Evolutionary conservation across 2,329 filamentous ascomycete species (phyloP).

Genomic region (Calonectria montana): DNA sequence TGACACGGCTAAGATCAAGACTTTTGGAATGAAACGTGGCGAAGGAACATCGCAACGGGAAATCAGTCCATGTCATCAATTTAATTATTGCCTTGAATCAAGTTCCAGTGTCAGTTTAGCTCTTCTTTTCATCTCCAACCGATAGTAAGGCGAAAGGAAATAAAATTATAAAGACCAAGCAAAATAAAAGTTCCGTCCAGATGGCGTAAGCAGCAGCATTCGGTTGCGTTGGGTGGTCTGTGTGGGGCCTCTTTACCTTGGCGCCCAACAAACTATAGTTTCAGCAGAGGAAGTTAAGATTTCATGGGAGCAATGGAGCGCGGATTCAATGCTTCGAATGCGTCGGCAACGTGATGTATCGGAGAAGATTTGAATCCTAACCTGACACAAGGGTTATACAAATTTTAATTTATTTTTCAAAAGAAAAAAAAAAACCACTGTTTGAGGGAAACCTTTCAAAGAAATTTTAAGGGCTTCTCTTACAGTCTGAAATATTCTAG

Average conservation of each 20-base stretch:
- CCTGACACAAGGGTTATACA: not conserved
- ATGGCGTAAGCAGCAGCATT: not conserved
- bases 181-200: not conserved
- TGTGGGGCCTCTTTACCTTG: not conserved
- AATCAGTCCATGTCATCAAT: too few relatives aligned
- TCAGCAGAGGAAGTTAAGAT: not conserved
- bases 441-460: too few relatives aligned
- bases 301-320: not conserved
- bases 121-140: too few relatives aligned
- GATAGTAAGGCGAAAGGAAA: not conserved
- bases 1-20: too few relatives aligned
- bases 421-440: too few relatives aligned
- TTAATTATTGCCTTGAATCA: too few relatives aligned
- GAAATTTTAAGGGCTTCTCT: not conserved
- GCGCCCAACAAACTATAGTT: not conserved
- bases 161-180: not conserved
- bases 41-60: too few relatives aligned
- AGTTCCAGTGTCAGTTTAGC: too few relatives aligned
- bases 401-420: too few relatives aligned
- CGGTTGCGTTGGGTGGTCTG: not conserved
- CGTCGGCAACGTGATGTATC: too few relatives aligned
- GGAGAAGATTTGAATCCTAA: not conserved
- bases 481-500: too few relatives aligned
- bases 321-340: not conserved
- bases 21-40: too few relatives aligned